A percentile compares a stretch with the other conserved stretches of the same genome.
phyloP scores from a whole-genome alignment of 176 grass and related monocot species.

The Cocos nucifera region DNA sequence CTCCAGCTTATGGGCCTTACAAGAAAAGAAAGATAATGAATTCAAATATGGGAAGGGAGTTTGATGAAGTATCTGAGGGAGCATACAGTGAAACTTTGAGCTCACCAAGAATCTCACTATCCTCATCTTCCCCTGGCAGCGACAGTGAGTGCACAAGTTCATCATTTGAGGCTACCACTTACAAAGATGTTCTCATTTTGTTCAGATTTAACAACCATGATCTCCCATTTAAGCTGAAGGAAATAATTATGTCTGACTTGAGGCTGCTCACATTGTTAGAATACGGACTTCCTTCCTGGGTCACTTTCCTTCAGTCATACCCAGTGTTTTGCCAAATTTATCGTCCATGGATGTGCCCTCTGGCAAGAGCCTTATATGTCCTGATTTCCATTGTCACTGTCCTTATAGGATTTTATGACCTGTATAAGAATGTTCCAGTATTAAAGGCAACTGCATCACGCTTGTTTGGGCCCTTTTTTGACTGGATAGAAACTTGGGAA shows the following conservation, averaged over 20 bases:
- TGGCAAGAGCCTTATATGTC: constrained; percentile 75
- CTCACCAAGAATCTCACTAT: constrained; percentile 45
- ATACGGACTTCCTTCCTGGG: constrained; percentile 95
- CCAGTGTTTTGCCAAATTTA: constrained; percentile 96
- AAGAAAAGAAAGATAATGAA: constrained; percentile 81
- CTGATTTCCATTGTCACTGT: constrained; percentile 82
- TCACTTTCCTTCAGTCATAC: constrained; percentile 93
- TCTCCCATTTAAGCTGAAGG: constrained; percentile 70
- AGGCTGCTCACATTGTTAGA: constrained; percentile 82
- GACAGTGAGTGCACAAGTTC: constrained; percentile 34
- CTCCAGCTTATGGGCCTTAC: constrained; percentile 68
- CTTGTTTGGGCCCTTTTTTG: constrained; percentile 91
- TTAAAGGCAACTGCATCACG: constrained; percentile 83
- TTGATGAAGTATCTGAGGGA: constrained; percentile 36
- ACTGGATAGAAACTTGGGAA: constrained; percentile 99
- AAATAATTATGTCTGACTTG: constrained; percentile 73
- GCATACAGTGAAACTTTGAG: constrained; percentile 60
- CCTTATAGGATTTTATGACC: constrained; percentile 98
- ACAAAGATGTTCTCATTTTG: constrained; percentile 78
- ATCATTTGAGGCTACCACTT: constrained; percentile 37
- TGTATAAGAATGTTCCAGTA: constrained; percentile 97
- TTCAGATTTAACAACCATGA: constrained; percentile 83
- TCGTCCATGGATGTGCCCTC: constrained; percentile 95
- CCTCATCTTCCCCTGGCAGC: constrained; percentile 34
- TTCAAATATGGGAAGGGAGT: constrained; percentile 23